Evolutionary conservation across 2,329 filamentous ascomycete species (phyloP), one percentile per base, ranked within the genome.

Genomic region (Anthostomella pinea): DNA sequence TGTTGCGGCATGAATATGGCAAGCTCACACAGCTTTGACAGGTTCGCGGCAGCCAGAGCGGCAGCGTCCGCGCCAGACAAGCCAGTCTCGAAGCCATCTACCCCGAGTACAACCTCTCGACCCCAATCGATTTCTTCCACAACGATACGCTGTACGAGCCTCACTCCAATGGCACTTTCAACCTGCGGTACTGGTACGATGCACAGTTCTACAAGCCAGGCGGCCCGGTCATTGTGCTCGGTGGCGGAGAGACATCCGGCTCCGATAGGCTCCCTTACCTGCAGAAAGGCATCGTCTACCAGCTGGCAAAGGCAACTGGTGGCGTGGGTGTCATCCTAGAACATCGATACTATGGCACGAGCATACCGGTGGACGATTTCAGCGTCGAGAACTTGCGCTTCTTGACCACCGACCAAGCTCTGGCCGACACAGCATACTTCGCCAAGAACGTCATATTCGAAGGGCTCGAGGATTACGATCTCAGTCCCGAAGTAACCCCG

Each of bases 311-410:
- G 49, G 83, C 83, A 1, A 87, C 84, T 0, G 68, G 80, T 38
- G 88, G 88, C 2, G 65, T 95, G 17, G 87, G 82, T 3, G 83
- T 95, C 3, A 76, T 95, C 30, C 73, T 95, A 3, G 88, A 95
- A 65, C 88, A 95, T 56, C 79, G 88, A 19, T 95, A 94, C 69
- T 95, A 95, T 56, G 88, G 88, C 38, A 72, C 71, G 9, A 90
- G 85, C 57, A 81, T 83, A 36, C 87, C 87, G 0, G 76, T 77
- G 0, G 59, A 70, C 1, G 74, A 90, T 52, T 69, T 91, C 26
- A 70, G 63, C 49, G 82, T 79, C 0, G 66, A 85, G 56, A 90
- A 77, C 50, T 64, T 94, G 46, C 81, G 88, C 3, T 95, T 93
- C 67, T 67, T 95, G 53, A 83, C 85, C 1, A 93, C 87, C 0